Evolutionary conservation across 176 grass and related monocot species (phyloP).

Genomic region (Tuctoria greenei): DNA sequence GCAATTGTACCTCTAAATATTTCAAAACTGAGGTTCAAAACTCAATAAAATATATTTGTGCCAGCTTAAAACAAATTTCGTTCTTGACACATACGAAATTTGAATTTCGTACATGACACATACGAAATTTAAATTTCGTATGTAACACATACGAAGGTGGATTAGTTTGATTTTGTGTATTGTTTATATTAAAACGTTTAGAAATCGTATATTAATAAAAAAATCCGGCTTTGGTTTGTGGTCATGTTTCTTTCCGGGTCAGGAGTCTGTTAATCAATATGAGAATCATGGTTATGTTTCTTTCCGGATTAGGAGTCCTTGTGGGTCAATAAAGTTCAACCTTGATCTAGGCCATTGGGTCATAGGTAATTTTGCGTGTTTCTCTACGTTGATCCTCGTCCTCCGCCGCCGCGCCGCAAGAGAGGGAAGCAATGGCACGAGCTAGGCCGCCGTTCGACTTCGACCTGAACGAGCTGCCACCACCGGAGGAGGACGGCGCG

Average conservation of each 20-base stretch:
- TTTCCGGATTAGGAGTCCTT: conserved; percentile 11
- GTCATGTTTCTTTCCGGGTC: background rate
- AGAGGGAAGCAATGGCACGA: background rate
- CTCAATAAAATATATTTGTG: no score
- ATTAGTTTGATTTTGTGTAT: no score
- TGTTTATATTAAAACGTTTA: no score
- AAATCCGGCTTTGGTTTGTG: background rate
- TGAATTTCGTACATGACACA: no score
- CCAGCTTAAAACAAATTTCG: no score
- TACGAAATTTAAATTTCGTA: no score
- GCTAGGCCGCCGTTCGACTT: conserved; percentile 24
- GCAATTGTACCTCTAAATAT: no score
- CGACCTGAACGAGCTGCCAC: conserved; percentile 33
- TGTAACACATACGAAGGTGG: no score
- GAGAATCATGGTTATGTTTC: background rate
- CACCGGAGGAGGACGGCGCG: background rate
- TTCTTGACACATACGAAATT: no score
- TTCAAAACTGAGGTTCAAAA: no score
- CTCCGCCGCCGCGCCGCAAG: background rate
- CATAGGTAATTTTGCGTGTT: background rate
- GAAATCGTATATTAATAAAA: no score
- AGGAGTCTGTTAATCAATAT: background rate
- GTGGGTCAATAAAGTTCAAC: background rate
- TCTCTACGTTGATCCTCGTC: background rate
- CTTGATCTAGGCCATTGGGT: background rate